Evolutionary conservation across 148 eudicot genomes (phyloP).

Genomic region (Rhododendron ferrugineum): DNA sequence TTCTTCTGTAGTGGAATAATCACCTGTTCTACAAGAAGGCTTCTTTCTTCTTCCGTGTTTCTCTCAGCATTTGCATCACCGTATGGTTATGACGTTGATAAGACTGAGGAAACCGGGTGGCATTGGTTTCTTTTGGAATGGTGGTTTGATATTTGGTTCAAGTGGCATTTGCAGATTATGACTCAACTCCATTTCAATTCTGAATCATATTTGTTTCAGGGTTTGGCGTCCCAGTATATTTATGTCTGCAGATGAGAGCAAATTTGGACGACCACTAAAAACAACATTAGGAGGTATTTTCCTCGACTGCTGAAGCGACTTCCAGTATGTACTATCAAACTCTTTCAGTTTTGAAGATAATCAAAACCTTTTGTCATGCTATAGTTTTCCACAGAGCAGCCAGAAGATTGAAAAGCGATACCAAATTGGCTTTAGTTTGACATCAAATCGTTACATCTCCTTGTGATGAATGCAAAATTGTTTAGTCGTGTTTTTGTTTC

Average conservation of each 20-base stretch:
- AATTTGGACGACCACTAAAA: neutral
- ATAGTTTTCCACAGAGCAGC: neutral
- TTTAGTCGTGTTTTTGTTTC: neutral
- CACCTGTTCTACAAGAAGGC: neutral
- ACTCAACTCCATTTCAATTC: neutral
- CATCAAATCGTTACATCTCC: neutral
- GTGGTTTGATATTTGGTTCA: neutral
- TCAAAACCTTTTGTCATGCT: neutral
- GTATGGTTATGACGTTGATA: neutral
- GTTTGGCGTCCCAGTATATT: neutral
- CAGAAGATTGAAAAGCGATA: neutral
- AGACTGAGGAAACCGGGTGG: neutral
- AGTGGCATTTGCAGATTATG: neutral
- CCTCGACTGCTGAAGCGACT: neutral
- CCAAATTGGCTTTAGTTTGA: neutral
- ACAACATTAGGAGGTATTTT: neutral
- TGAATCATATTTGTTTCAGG: neutral
- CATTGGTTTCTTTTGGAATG: neutral
- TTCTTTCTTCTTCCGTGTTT: neutral
- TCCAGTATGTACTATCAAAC: neutral
- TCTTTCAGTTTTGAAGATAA: constrained; percentile 3
- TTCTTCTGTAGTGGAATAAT: neutral
- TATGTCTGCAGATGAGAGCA: neutral
- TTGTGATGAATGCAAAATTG: neutral
- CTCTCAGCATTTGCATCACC: neutral